Evolutionary conservation across 176 grass and related monocot genomes (phyloP).

Genomic region (Poa annua): DNA sequence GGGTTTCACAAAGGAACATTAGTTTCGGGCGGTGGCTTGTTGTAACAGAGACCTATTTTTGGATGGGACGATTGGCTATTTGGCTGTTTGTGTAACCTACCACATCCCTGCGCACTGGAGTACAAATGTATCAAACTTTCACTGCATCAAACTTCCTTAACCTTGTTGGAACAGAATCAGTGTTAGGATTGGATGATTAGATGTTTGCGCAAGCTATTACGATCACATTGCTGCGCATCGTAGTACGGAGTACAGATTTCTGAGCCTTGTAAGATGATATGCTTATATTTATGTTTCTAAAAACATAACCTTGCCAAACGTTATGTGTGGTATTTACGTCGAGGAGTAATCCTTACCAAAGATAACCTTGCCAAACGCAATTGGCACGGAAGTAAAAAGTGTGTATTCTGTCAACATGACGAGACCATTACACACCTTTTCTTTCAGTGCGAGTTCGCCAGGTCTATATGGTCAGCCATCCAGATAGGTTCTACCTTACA

Average conservation of each 20-base stretch:
- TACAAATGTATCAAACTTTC: not conserved
- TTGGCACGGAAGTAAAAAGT: too few species aligned
- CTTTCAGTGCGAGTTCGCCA: too few species aligned
- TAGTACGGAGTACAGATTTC: not conserved
- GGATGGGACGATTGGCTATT: not conserved
- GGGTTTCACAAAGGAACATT: too few species aligned
- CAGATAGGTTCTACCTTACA: too few species aligned
- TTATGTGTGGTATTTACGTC: too few species aligned
- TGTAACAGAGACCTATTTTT: not conserved
- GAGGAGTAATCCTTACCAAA: too few species aligned
- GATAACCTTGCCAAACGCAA: too few species aligned
- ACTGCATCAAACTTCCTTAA: not conserved
- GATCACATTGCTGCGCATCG: not conserved
- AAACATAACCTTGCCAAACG: too few species aligned
- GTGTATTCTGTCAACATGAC: too few species aligned
- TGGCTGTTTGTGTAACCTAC: not conserved
- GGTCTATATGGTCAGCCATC: too few species aligned
- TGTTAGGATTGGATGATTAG: not conserved
- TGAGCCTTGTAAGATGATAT: not conserved
- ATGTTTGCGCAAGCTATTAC: not conserved
- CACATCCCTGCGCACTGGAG: not conserved
- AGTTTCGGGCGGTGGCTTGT: too few species aligned
- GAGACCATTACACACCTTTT: too few species aligned
- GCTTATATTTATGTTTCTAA: not conserved
- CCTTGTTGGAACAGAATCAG: not conserved